Evolutionary conservation across 768 basidiomycete species (phyloP).

Genomic region (Collybia sordida): DNA sequence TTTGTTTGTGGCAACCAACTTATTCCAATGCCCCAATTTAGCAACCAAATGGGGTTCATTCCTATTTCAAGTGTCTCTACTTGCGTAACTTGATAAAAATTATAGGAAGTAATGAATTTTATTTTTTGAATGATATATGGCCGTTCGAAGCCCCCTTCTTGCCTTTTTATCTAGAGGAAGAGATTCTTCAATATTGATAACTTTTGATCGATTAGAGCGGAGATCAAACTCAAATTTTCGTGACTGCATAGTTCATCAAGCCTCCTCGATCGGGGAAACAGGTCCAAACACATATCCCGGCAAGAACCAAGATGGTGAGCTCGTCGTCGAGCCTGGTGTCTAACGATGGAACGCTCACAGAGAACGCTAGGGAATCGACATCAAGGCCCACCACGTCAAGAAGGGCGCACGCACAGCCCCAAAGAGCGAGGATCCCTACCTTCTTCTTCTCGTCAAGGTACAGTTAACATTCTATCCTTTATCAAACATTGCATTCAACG

Average conservation of each 20-base stretch:
- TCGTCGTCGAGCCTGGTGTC: slow-evolving; percentile 37
- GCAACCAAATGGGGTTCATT: slow-evolving; percentile 4
- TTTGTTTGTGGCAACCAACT: slow-evolving; percentile 35
- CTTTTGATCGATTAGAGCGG: slow-evolving; percentile 30
- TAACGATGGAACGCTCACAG: slow-evolving; percentile 10
- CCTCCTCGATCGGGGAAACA: slow-evolving; percentile 44
- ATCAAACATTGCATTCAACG: slow-evolving; percentile 4
- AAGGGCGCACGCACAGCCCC: slow-evolving; percentile 93
- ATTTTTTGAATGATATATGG: background rate
- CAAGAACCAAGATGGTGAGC: slow-evolving; percentile 83
- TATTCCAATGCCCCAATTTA: slow-evolving; percentile 17
- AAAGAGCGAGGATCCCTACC: slow-evolving; percentile 99
- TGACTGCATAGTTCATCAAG: slow-evolving; percentile 70
- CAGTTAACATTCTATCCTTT: slow-evolving; percentile 9
- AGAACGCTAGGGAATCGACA: slow-evolving; percentile 82
- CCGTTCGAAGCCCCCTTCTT: too few relatives aligned
- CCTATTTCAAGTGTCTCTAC: too few relatives aligned
- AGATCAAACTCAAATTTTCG: slow-evolving; percentile 37
- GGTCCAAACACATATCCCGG: slow-evolving; percentile 51
- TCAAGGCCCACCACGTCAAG: slow-evolving; percentile 97
- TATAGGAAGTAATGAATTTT: background rate
- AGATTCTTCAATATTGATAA: too few relatives aligned
- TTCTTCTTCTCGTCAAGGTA: slow-evolving; percentile 97
- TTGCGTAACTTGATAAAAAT: too few relatives aligned
- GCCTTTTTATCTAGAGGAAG: too few relatives aligned